phyloP scores from a whole-genome alignment of 768 basidiomycete genomes.

The Exidia glandulosa region DNA sequence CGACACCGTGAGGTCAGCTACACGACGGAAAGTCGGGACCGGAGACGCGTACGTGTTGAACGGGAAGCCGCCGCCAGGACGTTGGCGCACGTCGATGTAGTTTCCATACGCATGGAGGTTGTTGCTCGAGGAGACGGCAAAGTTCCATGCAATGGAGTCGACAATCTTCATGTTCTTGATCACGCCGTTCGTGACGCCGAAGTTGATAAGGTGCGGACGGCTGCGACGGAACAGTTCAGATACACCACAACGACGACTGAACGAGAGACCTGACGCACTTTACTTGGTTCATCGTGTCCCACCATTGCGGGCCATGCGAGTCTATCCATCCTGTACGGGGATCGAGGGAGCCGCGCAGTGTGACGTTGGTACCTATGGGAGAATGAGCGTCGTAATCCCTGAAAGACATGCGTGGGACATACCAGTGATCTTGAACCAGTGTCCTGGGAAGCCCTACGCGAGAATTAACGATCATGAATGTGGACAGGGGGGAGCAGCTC shows the following conservation, averaged over 20 bases:
- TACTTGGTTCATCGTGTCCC: conserved; percentile 6
- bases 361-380: conserved; percentile 45
- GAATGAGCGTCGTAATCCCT: conserved; percentile 17
- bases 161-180: conserved; percentile 47
- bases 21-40: background rate
- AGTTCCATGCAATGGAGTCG: conserved; percentile 48
- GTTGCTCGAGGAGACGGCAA: conserved; percentile 38
- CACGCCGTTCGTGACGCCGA: conserved; percentile 22
- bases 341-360: conserved; percentile 42
- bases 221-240: background rate
- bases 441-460: background rate
- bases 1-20: conserved; percentile 2
- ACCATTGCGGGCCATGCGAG: conserved; percentile 38
- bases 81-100: conserved; percentile 27
- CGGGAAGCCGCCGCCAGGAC: background rate
- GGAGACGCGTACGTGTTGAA: background rate
- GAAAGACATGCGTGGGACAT: background rate
- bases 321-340: conserved; percentile 58
- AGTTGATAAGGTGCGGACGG: background rate
- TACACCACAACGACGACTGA: background rate
- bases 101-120: conserved; percentile 42
- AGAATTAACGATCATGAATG: background rate
- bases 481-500: background rate
- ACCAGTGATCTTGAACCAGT: conserved; percentile 5
- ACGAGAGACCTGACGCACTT: background rate